A percentile compares a stretch with the other conserved stretches of the same genome.
Evolutionary conservation across 2,329 filamentous ascomycete species (phyloP).

Genomic region (Berkeleyomyces basicola): DNA sequence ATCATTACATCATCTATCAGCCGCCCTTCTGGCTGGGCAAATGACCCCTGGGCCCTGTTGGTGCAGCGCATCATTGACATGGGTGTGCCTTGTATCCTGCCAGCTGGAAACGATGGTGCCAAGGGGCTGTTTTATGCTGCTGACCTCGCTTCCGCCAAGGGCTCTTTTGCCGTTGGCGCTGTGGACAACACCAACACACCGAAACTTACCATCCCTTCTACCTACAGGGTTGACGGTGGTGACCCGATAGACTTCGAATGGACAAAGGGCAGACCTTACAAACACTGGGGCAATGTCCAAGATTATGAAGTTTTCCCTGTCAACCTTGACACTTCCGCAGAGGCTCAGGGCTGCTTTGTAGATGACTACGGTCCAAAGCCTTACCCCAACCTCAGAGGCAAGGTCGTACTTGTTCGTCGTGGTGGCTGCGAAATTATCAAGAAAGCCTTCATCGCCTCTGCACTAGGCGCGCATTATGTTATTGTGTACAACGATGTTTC

Average conservation of each 20-base stretch:
- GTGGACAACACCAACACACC: constrained; percentile 31
- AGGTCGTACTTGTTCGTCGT: constrained; percentile 43
- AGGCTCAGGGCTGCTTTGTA: constrained; percentile 34
- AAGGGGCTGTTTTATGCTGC: constrained; percentile 31
- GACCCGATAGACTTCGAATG: constrained; percentile 26
- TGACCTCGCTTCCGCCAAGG: constrained; percentile 31
- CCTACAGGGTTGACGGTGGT: constrained; percentile 25
- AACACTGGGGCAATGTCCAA: constrained; percentile 25
- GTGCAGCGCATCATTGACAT: constrained; percentile 35
- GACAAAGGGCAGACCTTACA: constrained; percentile 24
- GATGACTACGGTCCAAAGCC: constrained; percentile 28
- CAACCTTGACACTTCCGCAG: constrained; percentile 30
- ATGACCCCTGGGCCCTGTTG: constrained; percentile 33
- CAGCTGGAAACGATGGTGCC: constrained; percentile 35
- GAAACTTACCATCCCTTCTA: constrained; percentile 25
- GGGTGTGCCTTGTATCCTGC: constrained; percentile 35
- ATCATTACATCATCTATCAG: constrained; percentile 41
- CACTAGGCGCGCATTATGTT: constrained; percentile 41
- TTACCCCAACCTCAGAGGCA: constrained; percentile 25
- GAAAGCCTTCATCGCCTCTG: constrained; percentile 36
- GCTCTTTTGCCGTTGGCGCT: constrained; percentile 32
- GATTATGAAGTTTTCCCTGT: constrained; percentile 33
- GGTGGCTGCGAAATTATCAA: constrained; percentile 38
- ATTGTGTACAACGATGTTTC: constrained; percentile 42
- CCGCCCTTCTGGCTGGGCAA: constrained; percentile 33